Evolutionary conservation across 345 rosid species (phyloP), one percentile per base, ranked within the genome.

Genomic region (Camelina neglecta): DNA sequence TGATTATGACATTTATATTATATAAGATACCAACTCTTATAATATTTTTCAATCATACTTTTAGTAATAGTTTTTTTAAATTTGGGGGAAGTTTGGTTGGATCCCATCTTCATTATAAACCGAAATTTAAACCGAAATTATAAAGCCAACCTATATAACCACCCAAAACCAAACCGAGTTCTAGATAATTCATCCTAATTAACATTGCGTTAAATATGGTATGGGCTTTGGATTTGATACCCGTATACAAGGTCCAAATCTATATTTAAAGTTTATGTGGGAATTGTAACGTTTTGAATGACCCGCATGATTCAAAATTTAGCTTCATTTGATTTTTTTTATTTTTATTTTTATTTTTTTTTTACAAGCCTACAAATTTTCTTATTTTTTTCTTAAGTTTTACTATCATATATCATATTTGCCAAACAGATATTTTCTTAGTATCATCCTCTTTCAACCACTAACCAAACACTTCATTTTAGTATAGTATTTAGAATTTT

Each of bases 1-100:
- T 26, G 60, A 71, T 58, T 15, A 36, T 33, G 65, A 76, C 80
- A 55, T 69, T 75, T 67, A 26, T 29, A 60, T 60, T 9, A 39
- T 67, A 49, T 49, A 29, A 38, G 9, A 5, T 15, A 35, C 8
- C 18, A 29, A n/a, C 2, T 20, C 9, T 16, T 12, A 10, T n/a
- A 20, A 38, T 36, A 24, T 24, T 2, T 20, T 41, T 26, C 29
- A 44, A 44, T 44, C 6, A 8, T 41, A 23, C 15, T 18, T 66
- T 2, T 18, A 2, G 11, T 41, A 15, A 21, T 3, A 23, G 15
- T 31, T 29, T 54, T 11, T 36, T 3, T 2, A 24, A 18, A 41
- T 11, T 16, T 24, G 16, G 16, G 53, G 12, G 45, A 18, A 59
- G 5, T 21, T 47, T 71, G 11, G 66, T 24, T 59, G 67, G 49